Conservation (phyloP, 192 early-diverging fungal genomes). For the Entomortierella beljakovae region DNA sequence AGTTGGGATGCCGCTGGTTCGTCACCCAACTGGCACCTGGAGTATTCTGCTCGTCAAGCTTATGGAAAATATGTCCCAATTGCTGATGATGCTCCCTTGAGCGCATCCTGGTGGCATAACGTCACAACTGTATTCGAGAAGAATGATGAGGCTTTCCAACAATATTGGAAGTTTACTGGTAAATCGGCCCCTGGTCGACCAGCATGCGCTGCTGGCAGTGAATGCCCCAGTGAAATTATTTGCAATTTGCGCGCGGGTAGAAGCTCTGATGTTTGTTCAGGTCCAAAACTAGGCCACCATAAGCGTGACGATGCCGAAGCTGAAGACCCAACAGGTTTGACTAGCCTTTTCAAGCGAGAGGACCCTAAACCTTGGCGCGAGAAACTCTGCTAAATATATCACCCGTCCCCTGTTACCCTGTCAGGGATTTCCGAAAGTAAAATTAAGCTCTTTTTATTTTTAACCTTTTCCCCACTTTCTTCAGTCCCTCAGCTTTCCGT, state of each 20-base stretch:
- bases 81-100: slow-evolving; percentile 42
- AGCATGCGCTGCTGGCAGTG: slow-evolving; percentile 22
- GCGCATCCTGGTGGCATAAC: slow-evolving; percentile 65
- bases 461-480: too few relatives aligned
- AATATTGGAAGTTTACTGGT: slow-evolving; percentile 54
- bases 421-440: too few relatives aligned
- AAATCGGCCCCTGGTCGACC: slow-evolving; percentile 43
- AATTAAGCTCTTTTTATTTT: too few relatives aligned
- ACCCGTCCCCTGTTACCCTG: too few relatives aligned
- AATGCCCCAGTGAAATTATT: slow-evolving; percentile 30
- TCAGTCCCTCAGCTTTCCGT: too few relatives aligned
- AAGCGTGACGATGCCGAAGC: too few relatives aligned
- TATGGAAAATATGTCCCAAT: slow-evolving; percentile 43
- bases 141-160: slow-evolving; percentile 45
- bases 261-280: slow-evolving; percentile 34
- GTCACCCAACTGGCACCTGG: slow-evolving; percentile 63
- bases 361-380: too few relatives aligned
- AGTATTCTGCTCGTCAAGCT: slow-evolving; percentile 63
- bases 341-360: too few relatives aligned
- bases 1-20: slow-evolving; percentile 47
- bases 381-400: too few relatives aligned
- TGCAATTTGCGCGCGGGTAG: slow-evolving; percentile 47
- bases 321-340: too few relatives aligned
- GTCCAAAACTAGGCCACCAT: too few relatives aligned
- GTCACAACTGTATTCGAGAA: slow-evolving; percentile 60